Percentiles rank a stretch among this genome's conserved stretches.
These are phyloP conservation scores for Globisporangium polare DNA, from an alignment of 352 stramenopile species.

Conservation along the genomic window DNA sequence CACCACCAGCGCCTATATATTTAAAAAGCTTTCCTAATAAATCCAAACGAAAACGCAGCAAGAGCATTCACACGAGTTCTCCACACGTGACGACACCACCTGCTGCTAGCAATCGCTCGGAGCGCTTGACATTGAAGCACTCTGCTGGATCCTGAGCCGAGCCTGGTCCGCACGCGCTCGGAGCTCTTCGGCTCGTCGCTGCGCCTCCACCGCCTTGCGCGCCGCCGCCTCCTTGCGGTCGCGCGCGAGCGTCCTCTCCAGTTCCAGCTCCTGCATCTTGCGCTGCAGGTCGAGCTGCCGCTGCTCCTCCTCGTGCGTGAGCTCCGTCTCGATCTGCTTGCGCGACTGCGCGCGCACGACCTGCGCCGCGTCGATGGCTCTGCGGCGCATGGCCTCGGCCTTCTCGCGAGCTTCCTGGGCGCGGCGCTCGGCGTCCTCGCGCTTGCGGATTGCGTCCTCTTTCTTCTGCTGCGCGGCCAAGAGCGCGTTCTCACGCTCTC, in stretches of 20 bases:
- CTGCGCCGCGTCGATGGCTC: slow-evolving; percentile 62
- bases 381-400: slow-evolving; percentile 56
- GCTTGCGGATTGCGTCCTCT: slow-evolving; percentile 56
- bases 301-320: slow-evolving; percentile 54
- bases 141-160: slow-evolving; percentile 24
- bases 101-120: not conserved
- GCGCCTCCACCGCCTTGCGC: slow-evolving; percentile 49
- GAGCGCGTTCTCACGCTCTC: slow-evolving; percentile 40
- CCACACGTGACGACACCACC: not conserved
- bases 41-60: not conserved
- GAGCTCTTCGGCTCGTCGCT: slow-evolving; percentile 52
- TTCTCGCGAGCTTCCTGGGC: slow-evolving; percentile 50
- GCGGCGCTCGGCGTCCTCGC: slow-evolving; percentile 64
- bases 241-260: slow-evolving; percentile 38
- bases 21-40: not conserved
- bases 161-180: slow-evolving; percentile 48
- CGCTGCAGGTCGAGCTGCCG: slow-evolving; percentile 37
- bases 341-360: slow-evolving; percentile 63
- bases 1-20: not conserved
- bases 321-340: slow-evolving; percentile 59
- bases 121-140: not conserved
- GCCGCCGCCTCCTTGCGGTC: slow-evolving; percentile 40
- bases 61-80: not conserved
- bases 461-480: slow-evolving; percentile 49
- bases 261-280: slow-evolving; percentile 47